A percentile compares a stretch with the other conserved stretches of the same genome.
Evolutionary conservation across 1,139 yeast genomes (phyloP).

Genomic region (Sugiyamaella paludigena): DNA sequence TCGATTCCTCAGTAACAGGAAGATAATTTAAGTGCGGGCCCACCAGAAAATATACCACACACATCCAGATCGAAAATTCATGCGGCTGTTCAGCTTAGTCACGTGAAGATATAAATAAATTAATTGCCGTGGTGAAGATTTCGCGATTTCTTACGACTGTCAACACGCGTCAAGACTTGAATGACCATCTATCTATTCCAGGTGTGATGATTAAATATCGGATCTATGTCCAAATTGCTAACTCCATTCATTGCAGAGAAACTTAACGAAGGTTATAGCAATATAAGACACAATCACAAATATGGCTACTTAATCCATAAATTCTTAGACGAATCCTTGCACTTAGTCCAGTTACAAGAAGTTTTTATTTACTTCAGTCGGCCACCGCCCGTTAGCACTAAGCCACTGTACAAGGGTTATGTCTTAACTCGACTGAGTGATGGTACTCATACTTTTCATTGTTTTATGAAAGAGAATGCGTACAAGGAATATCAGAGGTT

Average conservation of each 20-base stretch:
- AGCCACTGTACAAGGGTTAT: conserved; percentile 7
- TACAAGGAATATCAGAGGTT: conserved; percentile 6
- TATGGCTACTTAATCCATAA: neutral
- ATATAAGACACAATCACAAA: neutral
- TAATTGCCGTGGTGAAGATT: no score
- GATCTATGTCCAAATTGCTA: neutral
- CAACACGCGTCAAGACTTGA: no score
- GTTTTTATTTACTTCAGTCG: neutral
- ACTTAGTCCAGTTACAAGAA: neutral
- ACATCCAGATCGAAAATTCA: no score
- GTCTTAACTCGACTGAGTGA: conserved; percentile 11
- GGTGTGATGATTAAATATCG: neutral
- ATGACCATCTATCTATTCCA: no score
- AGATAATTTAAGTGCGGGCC: no score
- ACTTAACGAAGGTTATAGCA: conserved; percentile 2
- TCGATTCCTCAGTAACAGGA: no score
- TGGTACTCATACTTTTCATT: conserved; percentile 6
- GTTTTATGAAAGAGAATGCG: conserved; percentile 8
- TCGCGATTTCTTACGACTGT: no score
- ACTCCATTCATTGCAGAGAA: conserved; percentile 1
- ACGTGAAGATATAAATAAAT: no score
- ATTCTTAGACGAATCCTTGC: neutral
- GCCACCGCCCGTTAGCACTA: neutral
- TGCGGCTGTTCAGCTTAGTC: no score
- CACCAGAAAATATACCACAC: no score